Evolutionary conservation across 148 eudicot species (phyloP), one percentile per base, ranked within the genome.

Genomic region (Vaccinium macrocarpon): DNA sequence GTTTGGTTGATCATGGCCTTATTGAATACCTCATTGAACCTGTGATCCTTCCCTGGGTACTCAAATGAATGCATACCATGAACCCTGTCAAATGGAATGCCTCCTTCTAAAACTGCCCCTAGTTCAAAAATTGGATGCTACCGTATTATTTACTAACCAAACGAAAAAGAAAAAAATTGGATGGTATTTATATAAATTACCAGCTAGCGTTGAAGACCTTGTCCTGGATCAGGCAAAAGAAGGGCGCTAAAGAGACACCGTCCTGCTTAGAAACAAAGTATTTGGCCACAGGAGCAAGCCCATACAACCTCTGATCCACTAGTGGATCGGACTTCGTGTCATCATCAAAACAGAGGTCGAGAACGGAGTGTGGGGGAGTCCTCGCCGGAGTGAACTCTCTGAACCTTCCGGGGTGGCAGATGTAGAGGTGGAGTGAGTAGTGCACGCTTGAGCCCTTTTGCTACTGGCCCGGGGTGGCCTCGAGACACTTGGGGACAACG

Each of bases 91-190:
- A 92, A 94, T 73, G 97, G 97, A 23, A 91, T 92, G 11, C 97
- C 97, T 11, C 97, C 97, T 25, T 94, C 94, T 18, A 94, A 87
- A 85, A 94, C 91, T 64, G 97, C 90, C 83, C 92, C 94, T 87
- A 32, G 35, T 32, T 57, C 23, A 19, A 57, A 18, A 19, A 18
- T 57, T 57, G 64, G 21, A 18, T 57, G 64, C 1, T 57, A 57
- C 35, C 35, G 35, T 32, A 32, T 32, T 32, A 32, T 32, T 32
- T 32, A 32, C 35, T 32, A 32, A 32, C 35, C 35, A 32, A 32
- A 32, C 35, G 35, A 32, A 32, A 32, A 32, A 32, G 35, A 32
- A 32, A 32, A 32, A 32, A 32, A 32, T 32, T 32, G 35, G 35
- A 32, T 32, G 35, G 35, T 32, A 32, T 32, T 32, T 32, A 32